Evolutionary conservation across 306 rosid genomes (phyloP), one percentile per base, ranked within the genome.

Genomic region (Oxytropis ochrocephala): DNA sequence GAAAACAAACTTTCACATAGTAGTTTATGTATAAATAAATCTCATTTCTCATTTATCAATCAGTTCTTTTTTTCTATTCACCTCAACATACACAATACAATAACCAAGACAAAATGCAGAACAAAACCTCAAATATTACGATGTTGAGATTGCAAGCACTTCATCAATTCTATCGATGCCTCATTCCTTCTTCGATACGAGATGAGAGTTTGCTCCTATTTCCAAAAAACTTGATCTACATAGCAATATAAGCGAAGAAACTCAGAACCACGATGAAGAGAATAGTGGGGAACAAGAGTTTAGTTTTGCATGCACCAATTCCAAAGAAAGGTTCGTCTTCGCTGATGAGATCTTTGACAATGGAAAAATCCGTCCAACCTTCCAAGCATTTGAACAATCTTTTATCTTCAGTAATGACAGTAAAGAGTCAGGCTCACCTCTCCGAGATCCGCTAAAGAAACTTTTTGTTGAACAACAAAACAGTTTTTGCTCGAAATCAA

Each of bases 311-410:
- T 81, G 76, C 27, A 16, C 55, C 11, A 80, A 78, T 16, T 80
- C 85, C 10, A 84, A 83, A 18, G 82, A 79, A 4, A 83, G 84
- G 7, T 1, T 33, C 1, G 6, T 4, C 6, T 33, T 5, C 6
- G 96, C 91, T 0, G 91, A 85, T 29, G 91, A 87, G 12, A 60
- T 69, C 11, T 90, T 90, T 59, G 57, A 55, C 0, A 59, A 87
- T 83, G 94, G 91, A 13, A 74, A 68, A 72, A 85, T 33, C 8
- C 86, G 87, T 1, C 77, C 86, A 7, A 39, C 76, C 1, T 82
- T 33, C 0, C 85, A 85, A 5, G 1, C 29, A 24, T 24, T 24
- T 24, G 29, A 24, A 3, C 29, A 48, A 44, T 68, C 65, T 63
- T 75, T 79, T 10, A 64, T 81, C 38, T 70, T 70, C 35, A 72